Evolutionary conservation across 2,329 filamentous ascomycete species (phyloP).

Genomic region (Metarhizium rileyi): DNA sequence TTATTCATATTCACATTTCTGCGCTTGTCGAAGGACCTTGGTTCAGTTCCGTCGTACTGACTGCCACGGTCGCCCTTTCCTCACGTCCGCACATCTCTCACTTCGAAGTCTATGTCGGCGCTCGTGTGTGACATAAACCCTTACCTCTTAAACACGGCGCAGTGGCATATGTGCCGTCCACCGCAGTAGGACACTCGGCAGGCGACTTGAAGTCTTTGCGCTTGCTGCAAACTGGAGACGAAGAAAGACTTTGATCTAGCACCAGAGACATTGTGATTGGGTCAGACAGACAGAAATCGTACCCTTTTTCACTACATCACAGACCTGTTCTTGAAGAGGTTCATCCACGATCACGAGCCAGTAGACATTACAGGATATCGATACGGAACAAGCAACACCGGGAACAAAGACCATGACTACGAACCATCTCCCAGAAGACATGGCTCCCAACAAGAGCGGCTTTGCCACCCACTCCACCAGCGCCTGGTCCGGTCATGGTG

Average conservation of each 20-base stretch:
- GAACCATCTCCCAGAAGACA: neutral
- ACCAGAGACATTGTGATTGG: neutral
- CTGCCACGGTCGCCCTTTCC: neutral
- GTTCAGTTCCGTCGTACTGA: neutral
- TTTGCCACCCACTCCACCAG: conserved; percentile 3
- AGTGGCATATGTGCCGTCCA: conserved; percentile 32
- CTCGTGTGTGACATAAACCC: neutral
- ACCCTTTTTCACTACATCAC: neutral
- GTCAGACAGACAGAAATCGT: neutral
- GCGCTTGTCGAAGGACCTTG: neutral
- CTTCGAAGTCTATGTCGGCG: neutral
- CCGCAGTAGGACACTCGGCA: conserved; percentile 36
- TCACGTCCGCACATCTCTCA: neutral
- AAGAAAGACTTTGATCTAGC: conserved; percentile 42
- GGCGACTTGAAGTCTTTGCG: conserved; percentile 60
- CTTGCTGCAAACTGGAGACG: conserved; percentile 42
- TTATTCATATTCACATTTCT: neutral
- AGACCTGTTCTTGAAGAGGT: neutral
- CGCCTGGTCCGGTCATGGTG: conserved; percentile 8
- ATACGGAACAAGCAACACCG: neutral
- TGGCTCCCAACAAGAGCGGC: conserved; percentile 11
- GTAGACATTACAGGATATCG: neutral
- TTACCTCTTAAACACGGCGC: neutral
- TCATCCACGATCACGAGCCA: neutral
- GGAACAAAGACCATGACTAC: neutral